Base-by-base conservation (phyloP, 768 basidiomycete species). In the Dacryopinax primogenitus region DNA sequence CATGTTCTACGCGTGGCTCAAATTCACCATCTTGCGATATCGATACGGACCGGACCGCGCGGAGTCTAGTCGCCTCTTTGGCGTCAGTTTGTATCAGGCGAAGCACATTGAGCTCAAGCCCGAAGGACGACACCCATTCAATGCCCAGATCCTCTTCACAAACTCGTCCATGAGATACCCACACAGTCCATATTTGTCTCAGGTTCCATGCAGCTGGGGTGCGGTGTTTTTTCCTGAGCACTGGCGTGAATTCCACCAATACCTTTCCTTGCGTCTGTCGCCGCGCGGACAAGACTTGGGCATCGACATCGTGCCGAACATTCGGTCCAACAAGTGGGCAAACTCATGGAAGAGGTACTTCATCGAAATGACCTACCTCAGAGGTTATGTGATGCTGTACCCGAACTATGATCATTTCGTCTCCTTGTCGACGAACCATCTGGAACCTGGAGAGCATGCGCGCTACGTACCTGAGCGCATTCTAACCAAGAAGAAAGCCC, bases 121-220 rank as follows among this genome's bases (percentile, higher is more conserved):
- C 0, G 80, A 81, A 64, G 90, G 90, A 12, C 80, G 90, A 2
- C 80, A 78, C 37, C 76, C 79, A 23, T 92, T 92, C 74, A 76
- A 87, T 72, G 83, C 90, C 0, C 84, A 82, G 66, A 66, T 71
- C 0, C 74, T 86, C 23, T 88, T 93, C 73, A 71, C 73, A 11
- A 66, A 63, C 9, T 62, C 70, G 28, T 66, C 73, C 0, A 68
- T 74, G 11, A 77, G 76, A 1, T 62, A 83, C n/a, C 64, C 76
- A 0, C 67, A 80, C 45, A 84, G 84, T 0, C 90, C 92, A 0
- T 93, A 91, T 73, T 82, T 93, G 44, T 91, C 90, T 0, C 87
- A 89, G 66, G 83, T 91, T 11, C 92, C 91, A 0, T 92, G 91
- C 74, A 90, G 88, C 75, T 94, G 90, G 91, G 92, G 91, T 15